A percentile compares a stretch with the other conserved stretches of the same genome.
These are phyloP conservation scores for Scutellaria barbata DNA, from an alignment of 257 asterid genomes.

Conservation along the genomic window DNA sequence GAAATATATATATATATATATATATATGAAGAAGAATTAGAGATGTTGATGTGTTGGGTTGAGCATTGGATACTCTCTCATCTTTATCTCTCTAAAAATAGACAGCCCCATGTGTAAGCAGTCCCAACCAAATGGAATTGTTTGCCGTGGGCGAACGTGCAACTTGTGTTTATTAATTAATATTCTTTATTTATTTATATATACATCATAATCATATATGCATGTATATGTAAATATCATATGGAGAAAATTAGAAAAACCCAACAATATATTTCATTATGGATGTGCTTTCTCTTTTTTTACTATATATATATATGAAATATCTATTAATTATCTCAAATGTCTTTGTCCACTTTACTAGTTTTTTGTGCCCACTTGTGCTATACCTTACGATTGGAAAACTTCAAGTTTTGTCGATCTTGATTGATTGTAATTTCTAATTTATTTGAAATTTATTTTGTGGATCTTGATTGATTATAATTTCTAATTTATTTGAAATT, in stretches of 20 bases:
- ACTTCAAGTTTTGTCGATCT: no score
- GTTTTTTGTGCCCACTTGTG: slow-evolving; percentile 31
- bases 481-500: no score
- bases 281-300: slow-evolving; percentile 1
- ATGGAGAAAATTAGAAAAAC: background rate
- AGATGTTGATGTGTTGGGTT: background rate
- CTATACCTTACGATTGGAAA: no score
- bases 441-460: no score
- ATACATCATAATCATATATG: no score
- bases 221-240: no score
- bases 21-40: slow-evolving; percentile 1
- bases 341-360: slow-evolving; percentile 22
- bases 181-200: background rate
- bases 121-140: slow-evolving; percentile 59
- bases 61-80: slow-evolving; percentile 63
- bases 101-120: slow-evolving; percentile 71
- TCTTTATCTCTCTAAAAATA: slow-evolving; percentile 29
- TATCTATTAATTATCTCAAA: background rate
- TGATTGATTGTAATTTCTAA: no score
- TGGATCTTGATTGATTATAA: no score
- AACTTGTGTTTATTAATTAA: slow-evolving; percentile 41
- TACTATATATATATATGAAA: slow-evolving; percentile 7
- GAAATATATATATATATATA: background rate
- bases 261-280: slow-evolving; percentile 21
- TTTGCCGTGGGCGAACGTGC: slow-evolving; percentile 60